Conservation (phyloP, 768 basidiomycete genomes). For the Thelephora aurantiotincta region DNA sequence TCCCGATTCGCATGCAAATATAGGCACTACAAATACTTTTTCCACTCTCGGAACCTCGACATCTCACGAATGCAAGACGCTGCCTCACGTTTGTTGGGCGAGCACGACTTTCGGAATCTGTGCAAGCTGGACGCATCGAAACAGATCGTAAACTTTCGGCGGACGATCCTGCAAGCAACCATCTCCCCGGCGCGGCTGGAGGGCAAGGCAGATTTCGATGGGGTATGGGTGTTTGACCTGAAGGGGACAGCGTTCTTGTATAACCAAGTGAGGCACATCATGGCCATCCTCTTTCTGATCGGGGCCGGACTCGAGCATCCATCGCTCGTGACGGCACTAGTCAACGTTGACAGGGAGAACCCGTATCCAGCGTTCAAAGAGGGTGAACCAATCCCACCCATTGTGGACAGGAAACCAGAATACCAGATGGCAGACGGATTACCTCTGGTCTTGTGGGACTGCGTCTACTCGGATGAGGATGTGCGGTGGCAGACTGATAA, state of each 20-base stretch:
- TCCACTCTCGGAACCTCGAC: constrained; percentile 55
- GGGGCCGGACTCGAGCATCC: constrained; percentile 71
- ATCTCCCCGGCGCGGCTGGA: constrained; percentile 30
- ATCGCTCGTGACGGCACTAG: constrained; percentile 50
- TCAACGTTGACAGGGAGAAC: constrained; percentile 48
- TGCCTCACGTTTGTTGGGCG: constrained; percentile 59
- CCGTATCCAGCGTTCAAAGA: constrained; percentile 21
- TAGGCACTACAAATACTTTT: constrained; percentile 98
- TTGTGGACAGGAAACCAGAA: constrained; percentile 64
- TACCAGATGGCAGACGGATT: constrained; percentile 92
- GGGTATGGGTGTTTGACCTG: constrained; percentile 66
- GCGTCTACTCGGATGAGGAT: constrained; percentile 51
- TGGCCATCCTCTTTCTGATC: constrained; percentile 81
- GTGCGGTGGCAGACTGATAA: constrained; percentile 61
- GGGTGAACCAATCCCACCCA: constrained; percentile 22
- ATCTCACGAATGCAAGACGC: constrained; percentile 63
- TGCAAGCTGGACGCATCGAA: constrained; percentile 89
- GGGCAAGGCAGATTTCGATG: constrained; percentile 11
- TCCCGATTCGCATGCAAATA: constrained; percentile 77
- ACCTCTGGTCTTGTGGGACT: constrained; percentile 87
- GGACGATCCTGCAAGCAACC: constrained; percentile 53
- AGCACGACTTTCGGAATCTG: constrained; percentile 92
- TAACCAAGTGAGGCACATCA: constrained; percentile 92
- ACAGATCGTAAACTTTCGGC: constrained; percentile 70
- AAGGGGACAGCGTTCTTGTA: constrained; percentile 84